Evolutionary conservation across 2,329 filamentous ascomycete genomes (phyloP).

Genomic region (Claviceps paspali): DNA sequence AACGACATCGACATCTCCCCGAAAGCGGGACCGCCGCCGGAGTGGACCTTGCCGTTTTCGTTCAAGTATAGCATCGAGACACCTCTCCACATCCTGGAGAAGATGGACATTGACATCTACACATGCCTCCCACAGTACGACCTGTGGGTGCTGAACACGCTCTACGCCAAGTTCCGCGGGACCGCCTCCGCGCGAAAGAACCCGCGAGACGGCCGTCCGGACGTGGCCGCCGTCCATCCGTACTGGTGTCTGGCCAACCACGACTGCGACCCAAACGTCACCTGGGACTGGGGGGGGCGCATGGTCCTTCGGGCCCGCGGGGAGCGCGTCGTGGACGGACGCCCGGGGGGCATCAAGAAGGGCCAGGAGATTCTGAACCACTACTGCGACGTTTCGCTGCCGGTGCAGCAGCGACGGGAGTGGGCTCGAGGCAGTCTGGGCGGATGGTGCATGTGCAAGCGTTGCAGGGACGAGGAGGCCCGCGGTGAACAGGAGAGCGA

Average conservation of each 20-base stretch:
- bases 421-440: slow-evolving; percentile 83
- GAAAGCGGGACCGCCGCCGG: slow-evolving; percentile 40
- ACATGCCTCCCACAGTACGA: slow-evolving; percentile 43
- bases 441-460: slow-evolving; percentile 71
- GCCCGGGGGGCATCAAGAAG: slow-evolving; percentile 47
- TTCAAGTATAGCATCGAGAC: slow-evolving; percentile 62
- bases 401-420: slow-evolving; percentile 67
- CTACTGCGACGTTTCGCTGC: slow-evolving; percentile 75
- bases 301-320: slow-evolving; percentile 56
- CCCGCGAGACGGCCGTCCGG: slow-evolving; percentile 62
- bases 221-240: slow-evolving; percentile 85
- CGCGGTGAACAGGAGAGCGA: too few relatives aligned
- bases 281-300: slow-evolving; percentile 79
- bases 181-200: slow-evolving; percentile 79
- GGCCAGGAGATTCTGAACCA: slow-evolving; percentile 85
- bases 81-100: slow-evolving; percentile 64
- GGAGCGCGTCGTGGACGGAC: slow-evolving; percentile 35
- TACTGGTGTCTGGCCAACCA: slow-evolving; percentile 96
- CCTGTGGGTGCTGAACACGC: slow-evolving; percentile 75
- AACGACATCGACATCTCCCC: slow-evolving; percentile 40
- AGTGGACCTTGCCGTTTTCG: slow-evolving; percentile 61
- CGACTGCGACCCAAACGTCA: slow-evolving; percentile 86
- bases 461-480: slow-evolving; percentile 60
- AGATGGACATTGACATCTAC: slow-evolving; percentile 73
- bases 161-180: slow-evolving; percentile 85